Base-by-base conservation (phyloP, 768 basidiomycete species). In the Mycena metata region DNA sequence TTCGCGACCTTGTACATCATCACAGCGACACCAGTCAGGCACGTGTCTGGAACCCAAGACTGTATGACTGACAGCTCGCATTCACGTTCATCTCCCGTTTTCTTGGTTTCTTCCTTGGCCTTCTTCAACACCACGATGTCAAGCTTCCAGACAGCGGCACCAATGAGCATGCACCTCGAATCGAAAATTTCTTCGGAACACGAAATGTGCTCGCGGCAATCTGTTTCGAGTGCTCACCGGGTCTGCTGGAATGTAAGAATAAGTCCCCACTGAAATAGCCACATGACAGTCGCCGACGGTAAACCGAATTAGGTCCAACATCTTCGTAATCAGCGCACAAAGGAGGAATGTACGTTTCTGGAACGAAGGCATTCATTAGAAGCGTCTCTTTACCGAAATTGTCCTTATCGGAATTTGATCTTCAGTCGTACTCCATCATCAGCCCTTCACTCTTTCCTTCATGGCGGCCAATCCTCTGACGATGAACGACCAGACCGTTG, bases 361-460 rank as follows among this genome's bases (percentile, higher is more conserved):
- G 51, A 52, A 52, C 24, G 33, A 30, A 55, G 17, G 35, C n/a
- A n/a, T n/a, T n/a, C 26, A 33, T 51, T 51, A 51, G 50, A 51
- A 51, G 50, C 35, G 54, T 55, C 23, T 36, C 35, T n/a, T 39
- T 41, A 55, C 36, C 35, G 17, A 55, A 41, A 36, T 36, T 55
- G 33, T n/a, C n/a, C n/a, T n/a, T 23, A 55, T 41, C 54, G 54
- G 17, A 41, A 36, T 23, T 55, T n/a, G 54, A 41, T 36, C 54
- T 55, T 55, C 54, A 51, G 16, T 56, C 39, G 54, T 41, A 35
- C 33, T 41, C n/a, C n/a, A n/a, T 39, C 54, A 56, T 39, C 35
- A 36, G 35, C 39, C 30, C 52, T 56, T 56, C 54, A 36, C 54
- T 56, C 54, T 56, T 41, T 56, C 35, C 54, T 41, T 56, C 54